These are phyloP conservation scores for Coffea canephora DNA, from an alignment of 257 asterid species.

Conservation along the genomic window DNA sequence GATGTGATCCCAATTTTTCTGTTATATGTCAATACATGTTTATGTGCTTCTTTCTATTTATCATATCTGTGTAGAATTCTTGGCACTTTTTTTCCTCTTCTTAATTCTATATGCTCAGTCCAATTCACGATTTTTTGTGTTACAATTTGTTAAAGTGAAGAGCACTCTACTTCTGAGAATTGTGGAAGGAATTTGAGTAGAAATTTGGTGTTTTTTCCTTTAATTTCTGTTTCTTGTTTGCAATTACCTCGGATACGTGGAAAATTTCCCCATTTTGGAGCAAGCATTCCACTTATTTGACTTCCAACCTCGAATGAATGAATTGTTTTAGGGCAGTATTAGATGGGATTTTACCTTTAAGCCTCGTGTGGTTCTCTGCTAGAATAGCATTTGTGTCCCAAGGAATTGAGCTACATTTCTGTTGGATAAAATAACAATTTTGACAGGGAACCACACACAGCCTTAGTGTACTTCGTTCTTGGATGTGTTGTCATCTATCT, in stretches of 20 bases:
- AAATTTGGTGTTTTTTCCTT: background rate
- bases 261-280: background rate
- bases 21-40: too few species aligned
- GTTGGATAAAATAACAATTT: background rate
- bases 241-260: background rate
- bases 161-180: background rate
- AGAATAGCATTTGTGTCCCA: background rate
- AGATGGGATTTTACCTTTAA: background rate
- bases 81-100: too few species aligned
- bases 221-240: background rate
- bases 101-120: too few species aligned
- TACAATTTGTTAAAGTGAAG: background rate
- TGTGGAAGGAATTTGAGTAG: background rate
- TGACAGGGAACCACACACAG: background rate
- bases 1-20: too few species aligned
- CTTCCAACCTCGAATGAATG: background rate
- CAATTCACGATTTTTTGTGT: too few species aligned
- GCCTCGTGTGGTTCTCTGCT: background rate
- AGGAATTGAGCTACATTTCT: background rate
- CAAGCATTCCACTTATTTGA: background rate
- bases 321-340: background rate
- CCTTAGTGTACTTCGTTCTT: background rate
- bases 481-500: background rate
- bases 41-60: too few species aligned
- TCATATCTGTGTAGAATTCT: too few species aligned